phyloP scores from a whole-genome alignment of 2,329 filamentous ascomycete genomes.

The Drechslera avenae region DNA sequence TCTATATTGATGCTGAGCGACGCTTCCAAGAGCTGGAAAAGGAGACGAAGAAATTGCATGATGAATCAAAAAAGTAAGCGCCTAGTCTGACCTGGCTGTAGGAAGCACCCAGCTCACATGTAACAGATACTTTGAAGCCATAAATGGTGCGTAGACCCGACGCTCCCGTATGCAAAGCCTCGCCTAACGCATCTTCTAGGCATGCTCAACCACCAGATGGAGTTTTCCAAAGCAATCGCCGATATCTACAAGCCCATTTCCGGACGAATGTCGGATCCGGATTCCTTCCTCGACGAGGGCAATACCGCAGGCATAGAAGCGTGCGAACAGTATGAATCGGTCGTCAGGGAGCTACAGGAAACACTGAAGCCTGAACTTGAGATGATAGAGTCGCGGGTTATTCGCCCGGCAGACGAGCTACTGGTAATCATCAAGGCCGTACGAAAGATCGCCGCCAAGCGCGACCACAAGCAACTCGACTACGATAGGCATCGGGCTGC shows the following conservation, averaged over 20 bases:
- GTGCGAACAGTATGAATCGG: constrained; percentile 93
- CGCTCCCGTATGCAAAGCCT: background rate
- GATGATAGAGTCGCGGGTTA: constrained; percentile 92
- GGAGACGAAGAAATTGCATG: constrained; percentile 95
- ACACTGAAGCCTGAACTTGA: constrained; percentile 90
- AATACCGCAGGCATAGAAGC: constrained; percentile 92
- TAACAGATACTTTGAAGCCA: constrained; percentile 82
- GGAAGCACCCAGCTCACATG: constrained; percentile 25
- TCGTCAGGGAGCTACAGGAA: constrained; percentile 88
- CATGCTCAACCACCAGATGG: constrained; percentile 97
- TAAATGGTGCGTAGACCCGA: constrained; percentile 68
- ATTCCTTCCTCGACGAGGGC: constrained; percentile 78
- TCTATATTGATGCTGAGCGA: constrained; percentile 93
- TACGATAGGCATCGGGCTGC: constrained; percentile 84
- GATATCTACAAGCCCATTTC: constrained; percentile 99
- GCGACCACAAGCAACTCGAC: constrained; percentile 96
- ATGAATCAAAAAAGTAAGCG: constrained; percentile 82
- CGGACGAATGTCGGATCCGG: constrained; percentile 90
- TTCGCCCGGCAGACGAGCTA: constrained; percentile 90
- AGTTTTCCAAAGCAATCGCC: constrained; percentile 93
- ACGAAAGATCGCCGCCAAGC: constrained; percentile 84
- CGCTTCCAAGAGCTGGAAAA: constrained; percentile 92
- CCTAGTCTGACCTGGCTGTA: background rate
- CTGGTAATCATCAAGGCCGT: constrained; percentile 95
- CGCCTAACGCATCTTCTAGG: constrained; percentile 52